phyloP scores from a whole-genome alignment of 306 rosid genomes.

The Cucumis cinereus region DNA sequence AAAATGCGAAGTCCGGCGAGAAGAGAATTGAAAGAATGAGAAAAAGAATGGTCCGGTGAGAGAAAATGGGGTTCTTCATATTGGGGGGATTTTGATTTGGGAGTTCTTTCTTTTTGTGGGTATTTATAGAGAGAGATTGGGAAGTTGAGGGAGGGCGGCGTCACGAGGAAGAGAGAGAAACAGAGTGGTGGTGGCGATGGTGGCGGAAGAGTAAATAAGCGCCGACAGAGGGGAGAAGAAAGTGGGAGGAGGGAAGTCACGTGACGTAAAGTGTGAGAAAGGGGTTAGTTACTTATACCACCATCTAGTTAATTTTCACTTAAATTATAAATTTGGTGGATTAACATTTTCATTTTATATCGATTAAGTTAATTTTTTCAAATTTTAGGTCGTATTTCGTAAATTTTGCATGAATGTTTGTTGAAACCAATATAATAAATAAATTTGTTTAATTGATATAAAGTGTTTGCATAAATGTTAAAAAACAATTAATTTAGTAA shows the following conservation, averaged over 20 bases:
- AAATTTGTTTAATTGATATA: too few relatives aligned
- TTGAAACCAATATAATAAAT: too few relatives aligned
- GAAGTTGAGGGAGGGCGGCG: conserved; percentile 1
- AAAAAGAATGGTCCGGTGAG: neutral
- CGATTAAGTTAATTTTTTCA: too few relatives aligned
- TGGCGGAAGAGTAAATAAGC: conserved; percentile 4
- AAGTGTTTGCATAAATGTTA: too few relatives aligned
- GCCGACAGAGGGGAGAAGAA: conserved; percentile 8
- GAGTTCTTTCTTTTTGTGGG: neutral
- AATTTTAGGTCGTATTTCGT: too few relatives aligned
- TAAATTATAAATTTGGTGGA: too few relatives aligned
- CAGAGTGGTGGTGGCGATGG: conserved; percentile 3
- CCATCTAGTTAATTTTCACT: too few relatives aligned
- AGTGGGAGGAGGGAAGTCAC: conserved; percentile 6
- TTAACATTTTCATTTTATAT: too few relatives aligned
- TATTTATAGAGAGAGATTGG: conserved; percentile 7
- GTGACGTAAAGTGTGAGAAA: neutral
- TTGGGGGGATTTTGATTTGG: neutral
- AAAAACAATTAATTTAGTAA: too few relatives aligned
- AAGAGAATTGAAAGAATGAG: neutral
- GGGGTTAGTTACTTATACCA: neutral
- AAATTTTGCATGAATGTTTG: too few relatives aligned
- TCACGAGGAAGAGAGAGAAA: conserved; percentile 48
- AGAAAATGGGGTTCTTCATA: neutral
- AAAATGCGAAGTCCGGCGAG: neutral